Conservation (phyloP, 208 protist species). For the Crithidia thermophila region DNA sequence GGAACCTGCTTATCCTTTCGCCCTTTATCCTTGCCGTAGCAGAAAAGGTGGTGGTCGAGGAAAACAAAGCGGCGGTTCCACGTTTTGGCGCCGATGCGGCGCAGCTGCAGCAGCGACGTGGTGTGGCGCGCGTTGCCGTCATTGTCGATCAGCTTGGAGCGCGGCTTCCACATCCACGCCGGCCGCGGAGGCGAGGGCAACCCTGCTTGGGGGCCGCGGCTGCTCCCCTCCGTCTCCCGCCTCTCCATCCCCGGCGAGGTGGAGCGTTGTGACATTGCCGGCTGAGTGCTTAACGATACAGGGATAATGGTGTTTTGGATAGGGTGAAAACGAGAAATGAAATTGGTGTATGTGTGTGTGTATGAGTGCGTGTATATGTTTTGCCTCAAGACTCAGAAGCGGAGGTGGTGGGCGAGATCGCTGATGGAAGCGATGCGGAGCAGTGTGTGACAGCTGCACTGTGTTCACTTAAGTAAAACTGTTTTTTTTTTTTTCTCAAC, state of each 20-base stretch:
- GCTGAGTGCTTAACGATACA: too few relatives aligned
- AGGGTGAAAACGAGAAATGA: too few relatives aligned
- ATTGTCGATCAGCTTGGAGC: slow-evolving; percentile 46
- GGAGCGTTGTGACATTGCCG: too few relatives aligned
- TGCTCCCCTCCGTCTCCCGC: neutral
- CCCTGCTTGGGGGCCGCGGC: neutral
- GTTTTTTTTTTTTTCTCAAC: too few relatives aligned
- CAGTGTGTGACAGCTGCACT: too few relatives aligned
- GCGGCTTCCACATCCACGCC: slow-evolving; percentile 80
- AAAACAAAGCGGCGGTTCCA: slow-evolving; percentile 68
- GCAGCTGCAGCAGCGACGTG: slow-evolving; percentile 39
- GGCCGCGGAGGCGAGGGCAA: slow-evolving; percentile 25
- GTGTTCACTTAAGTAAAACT: too few relatives aligned
- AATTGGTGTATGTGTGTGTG: too few relatives aligned
- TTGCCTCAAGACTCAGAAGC: too few relatives aligned
- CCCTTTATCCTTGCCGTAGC: slow-evolving; percentile 47
- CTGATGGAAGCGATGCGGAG: too few relatives aligned
- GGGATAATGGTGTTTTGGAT: too few relatives aligned
- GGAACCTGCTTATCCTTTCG: slow-evolving; percentile 50
- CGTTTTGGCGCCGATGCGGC: slow-evolving; percentile 46
- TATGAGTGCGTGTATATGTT: neutral
- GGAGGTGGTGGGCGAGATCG: too few relatives aligned
- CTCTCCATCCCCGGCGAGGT: too few relatives aligned
- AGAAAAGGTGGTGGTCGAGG: slow-evolving; percentile 44
- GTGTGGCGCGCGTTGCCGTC: slow-evolving; percentile 22